Base-by-base conservation (phyloP, 805 yeast species). In the Lachancea meyersii region DNA sequence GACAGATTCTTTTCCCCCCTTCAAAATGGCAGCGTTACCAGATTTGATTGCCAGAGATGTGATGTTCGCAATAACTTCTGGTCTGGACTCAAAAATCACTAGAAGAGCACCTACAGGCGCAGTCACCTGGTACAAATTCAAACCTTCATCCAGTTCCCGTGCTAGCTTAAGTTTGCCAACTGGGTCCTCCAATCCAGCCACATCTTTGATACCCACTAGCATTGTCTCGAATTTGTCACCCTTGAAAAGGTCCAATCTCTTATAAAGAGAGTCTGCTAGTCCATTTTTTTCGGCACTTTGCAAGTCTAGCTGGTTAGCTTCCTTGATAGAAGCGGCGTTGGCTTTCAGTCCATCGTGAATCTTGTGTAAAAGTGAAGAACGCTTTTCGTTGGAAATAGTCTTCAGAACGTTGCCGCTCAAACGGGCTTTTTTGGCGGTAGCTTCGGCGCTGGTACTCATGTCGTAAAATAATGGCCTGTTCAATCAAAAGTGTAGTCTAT, bases 51-150 rank as follows among this genome's bases (percentile, higher is more conserved):
- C 96, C 55, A 93, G 72, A 0, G 98, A 93, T 11, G 96, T 83
- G 57, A 93, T 93, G 61, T 93, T 94, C 42, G 98, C 98, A 69
- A 93, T 93, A 9, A 93, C 98, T 62, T 93, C 99, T 30, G 99
- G 99, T 57, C 99, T 77, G 23, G 95, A 79, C 65, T 93, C 99
- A 62, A 93, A 93, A 43, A 93, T 94, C 35, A 93, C 88, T 48
- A 93, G 70, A 35, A 93, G 65, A 0, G 87, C 97, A 16, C 99
- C 99, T 4, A 93, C 88, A 11, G 99, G 98, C 21, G 96, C 85
- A 4, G 96, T 82, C 10, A 91, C 73, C 58, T 96, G 72, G 63
- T 79, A 83, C 47, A 93, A 68, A 39, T 79, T 82, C 49, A 93
- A 75, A n/a, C 86, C 94, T 41, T 87, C 95, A 60, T 93, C 99